Conservation (phyloP, 768 basidiomycete species). For the Kwoniella sp. region DNA sequence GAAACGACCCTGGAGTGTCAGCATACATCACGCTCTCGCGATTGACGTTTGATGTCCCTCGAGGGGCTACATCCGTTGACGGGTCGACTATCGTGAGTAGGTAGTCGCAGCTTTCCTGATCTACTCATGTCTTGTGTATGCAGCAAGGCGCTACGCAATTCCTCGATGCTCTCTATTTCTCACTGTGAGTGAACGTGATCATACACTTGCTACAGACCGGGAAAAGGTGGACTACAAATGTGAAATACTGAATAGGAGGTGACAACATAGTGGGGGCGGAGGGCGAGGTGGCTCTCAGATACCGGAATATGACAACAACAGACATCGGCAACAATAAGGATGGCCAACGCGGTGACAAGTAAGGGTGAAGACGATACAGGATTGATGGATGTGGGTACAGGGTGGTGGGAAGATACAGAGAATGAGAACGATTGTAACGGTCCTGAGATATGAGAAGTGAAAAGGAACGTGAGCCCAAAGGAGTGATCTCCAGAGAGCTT, state of each 20-base stretch:
- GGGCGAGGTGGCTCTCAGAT: neutral
- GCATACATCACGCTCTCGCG: no score
- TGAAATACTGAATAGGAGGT: neutral
- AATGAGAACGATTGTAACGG: no score
- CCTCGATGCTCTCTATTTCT: no score
- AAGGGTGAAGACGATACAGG: neutral
- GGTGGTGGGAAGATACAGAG: neutral
- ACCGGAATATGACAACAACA: neutral
- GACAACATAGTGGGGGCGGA: no score
- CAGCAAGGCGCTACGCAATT: no score
- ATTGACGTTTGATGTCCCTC: no score
- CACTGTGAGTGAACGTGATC: neutral
- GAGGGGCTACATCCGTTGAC: no score
- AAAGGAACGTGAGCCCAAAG: neutral
- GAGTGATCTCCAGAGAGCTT: neutral
- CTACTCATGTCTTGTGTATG: no score
- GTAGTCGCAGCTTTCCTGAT: no score
- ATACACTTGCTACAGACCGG: neutral
- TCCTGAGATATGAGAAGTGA: neutral
- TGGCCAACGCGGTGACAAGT: no score
- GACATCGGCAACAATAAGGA: neutral
- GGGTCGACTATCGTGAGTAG: no score
- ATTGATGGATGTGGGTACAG: neutral
- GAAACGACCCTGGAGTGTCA: no score
- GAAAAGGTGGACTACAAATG: neutral